Evolutionary conservation across 73 alveolate genomes (phyloP).

Genomic region (Symbiodinium natans): DNA sequence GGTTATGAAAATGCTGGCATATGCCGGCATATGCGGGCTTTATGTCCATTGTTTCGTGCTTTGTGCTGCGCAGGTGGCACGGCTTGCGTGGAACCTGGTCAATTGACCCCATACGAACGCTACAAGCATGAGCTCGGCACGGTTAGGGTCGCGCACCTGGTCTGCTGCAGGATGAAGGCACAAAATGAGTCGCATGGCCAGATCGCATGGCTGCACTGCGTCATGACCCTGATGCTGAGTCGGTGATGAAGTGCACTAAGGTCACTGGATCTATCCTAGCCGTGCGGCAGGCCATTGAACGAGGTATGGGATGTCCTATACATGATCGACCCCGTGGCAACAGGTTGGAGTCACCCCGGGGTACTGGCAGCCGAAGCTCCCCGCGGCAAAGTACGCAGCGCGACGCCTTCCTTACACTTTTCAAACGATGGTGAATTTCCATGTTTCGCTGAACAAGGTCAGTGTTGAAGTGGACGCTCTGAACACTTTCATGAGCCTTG

Average conservation of each 20-base stretch:
- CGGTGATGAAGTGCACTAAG: too few relatives aligned
- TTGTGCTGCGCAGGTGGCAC: slow-evolving; percentile 24
- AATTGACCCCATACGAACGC: slow-evolving; percentile 51
- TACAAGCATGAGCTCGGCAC: slow-evolving; percentile 78
- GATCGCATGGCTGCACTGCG: neutral
- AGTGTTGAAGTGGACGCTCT: slow-evolving; percentile 82
- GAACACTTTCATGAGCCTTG: slow-evolving; percentile 57
- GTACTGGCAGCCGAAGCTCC: slow-evolving; percentile 50
- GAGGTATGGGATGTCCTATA: too few relatives aligned
- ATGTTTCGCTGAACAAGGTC: slow-evolving; percentile 9
- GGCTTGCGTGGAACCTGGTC: slow-evolving; percentile 15
- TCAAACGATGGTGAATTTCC: neutral
- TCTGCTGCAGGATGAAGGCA: too few relatives aligned
- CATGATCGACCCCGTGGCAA: too few relatives aligned
- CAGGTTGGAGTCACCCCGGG: slow-evolving; percentile 75
- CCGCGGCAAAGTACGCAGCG: slow-evolving; percentile 68
- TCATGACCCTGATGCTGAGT: neutral
- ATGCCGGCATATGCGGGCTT: too few relatives aligned
- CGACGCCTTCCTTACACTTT: neutral
- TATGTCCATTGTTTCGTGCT: too few relatives aligned
- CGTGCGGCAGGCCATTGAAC: slow-evolving; percentile 21
- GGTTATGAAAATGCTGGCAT: too few relatives aligned
- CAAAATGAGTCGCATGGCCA: neutral
- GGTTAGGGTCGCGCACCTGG: slow-evolving; percentile 25
- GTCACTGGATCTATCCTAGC: slow-evolving; percentile 77